Base-by-base conservation (phyloP, 2,329 filamentous ascomycete genomes). In the Calcarisporium arbuscula region DNA sequence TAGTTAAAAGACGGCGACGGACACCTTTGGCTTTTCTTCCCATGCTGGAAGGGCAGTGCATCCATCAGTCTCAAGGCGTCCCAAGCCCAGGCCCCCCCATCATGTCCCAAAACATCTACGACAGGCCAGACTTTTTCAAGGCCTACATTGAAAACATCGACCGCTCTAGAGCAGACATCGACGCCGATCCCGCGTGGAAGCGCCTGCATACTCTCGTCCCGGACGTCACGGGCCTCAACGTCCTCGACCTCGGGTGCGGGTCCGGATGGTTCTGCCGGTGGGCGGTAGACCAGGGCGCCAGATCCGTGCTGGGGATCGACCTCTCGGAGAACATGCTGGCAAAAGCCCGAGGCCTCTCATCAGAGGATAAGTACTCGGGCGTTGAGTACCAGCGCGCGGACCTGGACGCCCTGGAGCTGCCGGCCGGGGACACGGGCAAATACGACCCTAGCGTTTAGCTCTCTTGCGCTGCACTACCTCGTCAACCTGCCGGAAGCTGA, bases 241-340 rank as follows among this genome's bases (percentile, higher is more conserved):
- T 68, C 19, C 56, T 70, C 8, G 64, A 70, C 45, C 53, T 70
- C 5, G 65, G 64, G 5, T 69, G 67, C 44, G 65, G 65, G 11
- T 61, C 64, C 40, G 65, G 65, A 15, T 68, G 63, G 62, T 66
- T 67, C 39, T 49, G 55, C 20, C 60, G 62, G n/a, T 68, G 57
- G 53, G 61, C 63, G 9, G 44, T 50, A 31, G 56, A 59, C 25
- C 46, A 56, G 15, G 61, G 61, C 6, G 64, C 62, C 8, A 39
- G 37, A 8, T 39, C 41, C 10, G 57, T 66, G 22, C 51, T 48
- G 14, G 62, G 50, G 5, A 45, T 66, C 30, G 66, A 69, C 41
- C 39, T 68, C 8, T 68, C 64, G 4, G 38, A 55, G 19, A 65
- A 61, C 16, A 69, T 68, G 65, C 55, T 68, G 7, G 46, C 45